A percentile compares a stretch with the other conserved stretches of the same genome.
These are phyloP conservation scores for Neofusicoccum laricinum DNA, from an alignment of 2,329 filamentous ascomycete genomes.

Conservation along the genomic window DNA sequence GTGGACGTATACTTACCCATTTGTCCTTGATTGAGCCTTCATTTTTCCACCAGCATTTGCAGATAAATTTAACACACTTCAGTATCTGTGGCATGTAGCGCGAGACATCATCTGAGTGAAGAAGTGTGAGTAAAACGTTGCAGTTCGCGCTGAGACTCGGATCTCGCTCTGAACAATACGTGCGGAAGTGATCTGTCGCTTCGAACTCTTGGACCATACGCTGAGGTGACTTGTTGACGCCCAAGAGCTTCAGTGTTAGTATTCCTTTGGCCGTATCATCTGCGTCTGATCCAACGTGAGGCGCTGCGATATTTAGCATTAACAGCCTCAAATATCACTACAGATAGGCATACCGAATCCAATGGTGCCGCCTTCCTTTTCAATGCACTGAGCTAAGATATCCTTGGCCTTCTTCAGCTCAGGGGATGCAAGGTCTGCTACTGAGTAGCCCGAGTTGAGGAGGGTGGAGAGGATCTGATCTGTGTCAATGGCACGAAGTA, in stretches of 20 bases:
- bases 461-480: not conserved
- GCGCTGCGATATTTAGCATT: not conserved
- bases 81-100: not conserved
- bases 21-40: not conserved
- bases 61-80: not conserved
- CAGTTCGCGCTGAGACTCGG: constrained; percentile 36
- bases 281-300: not conserved
- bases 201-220: constrained; percentile 27
- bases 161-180: constrained; percentile 30
- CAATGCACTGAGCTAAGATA: not conserved
- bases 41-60: not conserved
- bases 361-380: not conserved
- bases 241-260: not conserved
- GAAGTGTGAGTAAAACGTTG: constrained; percentile 32
- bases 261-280: not conserved
- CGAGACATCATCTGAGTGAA: constrained; percentile 14
- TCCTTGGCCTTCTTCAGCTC: not conserved
- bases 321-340: not conserved
- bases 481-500: not conserved
- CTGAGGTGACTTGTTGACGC: not conserved
- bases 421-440: not conserved
- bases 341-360: not conserved
- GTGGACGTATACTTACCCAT: not conserved
- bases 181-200: constrained; percentile 28
- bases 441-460: not conserved